Conservation (phyloP, 2,329 filamentous ascomycete genomes). For the Parastagonospora nodorum region DNA sequence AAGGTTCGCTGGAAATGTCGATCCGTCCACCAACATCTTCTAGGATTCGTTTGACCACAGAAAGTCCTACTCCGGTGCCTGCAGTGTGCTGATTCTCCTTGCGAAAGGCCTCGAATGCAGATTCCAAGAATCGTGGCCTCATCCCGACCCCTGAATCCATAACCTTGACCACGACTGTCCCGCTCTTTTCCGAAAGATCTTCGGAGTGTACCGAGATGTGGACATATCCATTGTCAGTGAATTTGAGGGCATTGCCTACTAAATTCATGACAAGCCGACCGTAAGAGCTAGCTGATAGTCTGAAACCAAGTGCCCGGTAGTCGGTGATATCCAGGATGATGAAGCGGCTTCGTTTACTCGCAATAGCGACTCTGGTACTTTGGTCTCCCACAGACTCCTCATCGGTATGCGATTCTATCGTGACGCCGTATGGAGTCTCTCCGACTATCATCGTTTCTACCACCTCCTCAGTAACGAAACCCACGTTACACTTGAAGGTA, state of each 20-base stretch:
- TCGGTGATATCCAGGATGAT: conserved; percentile 24
- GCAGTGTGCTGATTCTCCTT: conserved; percentile 31
- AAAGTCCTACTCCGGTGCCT: conserved; percentile 29
- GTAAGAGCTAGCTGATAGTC: conserved; percentile 37
- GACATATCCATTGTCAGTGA: conserved; percentile 31
- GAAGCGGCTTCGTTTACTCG: conserved; percentile 17
- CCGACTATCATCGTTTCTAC: conserved; percentile 16
- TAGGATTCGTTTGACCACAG: conserved; percentile 26
- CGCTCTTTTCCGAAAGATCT: not conserved
- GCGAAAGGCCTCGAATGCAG: conserved; percentile 33
- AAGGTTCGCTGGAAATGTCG: conserved; percentile 12
- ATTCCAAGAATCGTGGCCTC: conserved; percentile 27
- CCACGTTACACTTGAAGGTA: conserved; percentile 11
- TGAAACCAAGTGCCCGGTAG: conserved; percentile 45
- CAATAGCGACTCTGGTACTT: not conserved
- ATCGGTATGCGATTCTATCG: not conserved
- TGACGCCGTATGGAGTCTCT: conserved; percentile 5
- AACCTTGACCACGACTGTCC: conserved; percentile 35
- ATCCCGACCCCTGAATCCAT: conserved; percentile 36
- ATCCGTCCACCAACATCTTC: conserved; percentile 25
- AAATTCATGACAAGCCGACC: conserved; percentile 37
- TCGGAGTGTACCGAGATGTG: conserved; percentile 21
- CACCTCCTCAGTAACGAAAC: conserved; percentile 12
- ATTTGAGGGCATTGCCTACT: conserved; percentile 40
- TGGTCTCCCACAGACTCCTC: not conserved